Evolutionary conservation across 208 protist genomes (phyloP).

Genomic region (Wallacemonas sp.): DNA sequence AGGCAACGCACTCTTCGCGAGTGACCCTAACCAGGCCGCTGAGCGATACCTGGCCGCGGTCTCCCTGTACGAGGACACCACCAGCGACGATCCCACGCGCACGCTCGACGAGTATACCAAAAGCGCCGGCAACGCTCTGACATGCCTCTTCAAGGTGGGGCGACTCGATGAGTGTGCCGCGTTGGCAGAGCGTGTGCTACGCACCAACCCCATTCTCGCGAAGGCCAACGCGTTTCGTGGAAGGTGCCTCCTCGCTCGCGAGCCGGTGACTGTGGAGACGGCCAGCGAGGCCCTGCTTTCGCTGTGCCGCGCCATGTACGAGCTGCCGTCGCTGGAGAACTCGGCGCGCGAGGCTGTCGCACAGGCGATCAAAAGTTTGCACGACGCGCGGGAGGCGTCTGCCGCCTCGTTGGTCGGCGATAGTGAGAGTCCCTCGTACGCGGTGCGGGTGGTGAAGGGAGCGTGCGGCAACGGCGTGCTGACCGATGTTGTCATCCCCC

Average conservation of each 20-base stretch:
- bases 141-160: constrained; percentile 65
- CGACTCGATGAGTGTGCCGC: constrained; percentile 35
- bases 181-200: constrained; percentile 44
- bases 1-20: constrained; percentile 63
- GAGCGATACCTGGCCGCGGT: constrained; percentile 54
- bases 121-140: constrained; percentile 80
- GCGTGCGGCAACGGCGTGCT: constrained; percentile 48
- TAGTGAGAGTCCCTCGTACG: constrained; percentile 5
- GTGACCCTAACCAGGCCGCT: constrained; percentile 43
- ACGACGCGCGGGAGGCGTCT: not conserved
- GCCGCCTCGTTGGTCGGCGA: not conserved
- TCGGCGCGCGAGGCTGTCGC: constrained; percentile 19
- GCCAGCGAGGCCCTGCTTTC: constrained; percentile 32
- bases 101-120: constrained; percentile 78
- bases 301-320: constrained; percentile 73
- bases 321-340: constrained; percentile 55
- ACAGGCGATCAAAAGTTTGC: constrained; percentile 20
- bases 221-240: constrained; percentile 86
- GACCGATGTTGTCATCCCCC: constrained; percentile 29
- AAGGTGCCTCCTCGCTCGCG: constrained; percentile 34
- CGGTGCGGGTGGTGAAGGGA: constrained; percentile 15
- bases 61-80: constrained; percentile 32
- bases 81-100: constrained; percentile 13
- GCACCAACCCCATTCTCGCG: constrained; percentile 63
- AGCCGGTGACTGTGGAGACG: constrained; percentile 10